phyloP scores from a whole-genome alignment of 768 basidiomycete genomes.

The Lyophyllum shimeji region DNA sequence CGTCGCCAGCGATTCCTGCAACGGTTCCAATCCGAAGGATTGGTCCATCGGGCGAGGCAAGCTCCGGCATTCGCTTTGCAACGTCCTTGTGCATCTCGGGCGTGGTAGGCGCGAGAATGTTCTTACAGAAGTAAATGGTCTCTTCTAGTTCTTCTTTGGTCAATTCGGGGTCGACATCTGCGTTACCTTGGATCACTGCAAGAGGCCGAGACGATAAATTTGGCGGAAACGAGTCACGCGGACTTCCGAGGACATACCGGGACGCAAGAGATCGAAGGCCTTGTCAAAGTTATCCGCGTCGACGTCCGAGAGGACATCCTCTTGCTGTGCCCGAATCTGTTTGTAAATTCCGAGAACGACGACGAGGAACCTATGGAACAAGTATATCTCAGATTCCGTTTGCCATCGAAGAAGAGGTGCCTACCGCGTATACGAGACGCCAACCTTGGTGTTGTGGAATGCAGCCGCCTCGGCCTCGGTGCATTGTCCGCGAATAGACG shows the following conservation, averaged over 20 bases:
- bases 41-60: background rate
- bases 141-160: conserved; percentile 50
- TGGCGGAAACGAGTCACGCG: background rate
- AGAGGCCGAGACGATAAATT: background rate
- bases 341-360: conserved; percentile 41
- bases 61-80: conserved; percentile 16
- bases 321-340: conserved; percentile 37
- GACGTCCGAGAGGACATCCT: conserved; percentile 31
- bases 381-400: background rate
- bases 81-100: conserved; percentile 26
- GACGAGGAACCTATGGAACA: conserved; percentile 31
- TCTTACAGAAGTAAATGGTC: conserved; percentile 32
- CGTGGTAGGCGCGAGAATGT: conserved; percentile 26
- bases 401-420: background rate
- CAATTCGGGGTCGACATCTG: conserved; percentile 44
- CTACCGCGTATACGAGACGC: conserved; percentile 29
- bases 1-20: background rate
- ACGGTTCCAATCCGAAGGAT: conserved; percentile 4
- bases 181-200: conserved; percentile 55
- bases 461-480: conserved; percentile 20
- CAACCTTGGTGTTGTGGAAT: conserved; percentile 27
- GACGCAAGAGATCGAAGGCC: conserved; percentile 38
- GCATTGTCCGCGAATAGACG: conserved; percentile 23
- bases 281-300: conserved; percentile 41
- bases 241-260: conserved; percentile 22